A percentile compares a stretch with the other conserved stretches of the same genome.
phyloP scores from a whole-genome alignment of 441 rosid genomes.

The Gossypium gossypioides region DNA sequence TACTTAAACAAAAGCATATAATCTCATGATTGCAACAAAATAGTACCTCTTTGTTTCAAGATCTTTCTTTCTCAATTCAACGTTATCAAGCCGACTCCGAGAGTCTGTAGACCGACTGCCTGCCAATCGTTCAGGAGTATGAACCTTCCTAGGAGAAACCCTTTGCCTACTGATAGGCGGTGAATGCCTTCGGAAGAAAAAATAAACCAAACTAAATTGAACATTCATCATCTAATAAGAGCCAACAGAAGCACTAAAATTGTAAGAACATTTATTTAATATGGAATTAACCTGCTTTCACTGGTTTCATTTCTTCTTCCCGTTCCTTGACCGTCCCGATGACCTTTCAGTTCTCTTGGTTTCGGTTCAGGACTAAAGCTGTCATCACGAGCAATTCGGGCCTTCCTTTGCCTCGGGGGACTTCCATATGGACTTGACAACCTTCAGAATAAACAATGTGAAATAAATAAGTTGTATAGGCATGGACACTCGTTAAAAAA shows the following conservation, averaged over 20 bases:
- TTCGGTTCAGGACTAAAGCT: constrained; percentile 26
- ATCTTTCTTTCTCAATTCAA: constrained; percentile 30
- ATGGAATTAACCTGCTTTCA: constrained; percentile 24
- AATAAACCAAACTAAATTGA: neutral
- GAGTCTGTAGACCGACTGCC: constrained; percentile 21
- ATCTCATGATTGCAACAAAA: neutral
- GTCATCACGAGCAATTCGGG: constrained; percentile 13
- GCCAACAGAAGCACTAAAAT: neutral
- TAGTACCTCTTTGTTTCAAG: constrained; percentile 45
- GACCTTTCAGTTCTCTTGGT: constrained; percentile 27
- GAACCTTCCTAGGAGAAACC: constrained; percentile 22
- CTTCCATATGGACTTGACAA: constrained; percentile 27
- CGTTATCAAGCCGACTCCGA: constrained; percentile 14
- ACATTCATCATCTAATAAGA: constrained; percentile 8
- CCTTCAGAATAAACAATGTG: constrained; percentile 8
- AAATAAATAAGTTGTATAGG: constrained; percentile 8
- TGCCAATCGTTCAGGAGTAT: constrained; percentile 22
- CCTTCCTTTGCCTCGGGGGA: constrained; percentile 23
- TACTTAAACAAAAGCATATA: constrained; percentile 6
- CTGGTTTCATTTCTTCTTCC: constrained; percentile 25
- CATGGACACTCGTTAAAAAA: neutral
- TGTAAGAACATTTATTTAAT: neutral
- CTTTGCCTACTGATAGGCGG: constrained; percentile 28
- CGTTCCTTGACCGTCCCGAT: constrained; percentile 21
- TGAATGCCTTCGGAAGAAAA: constrained; percentile 14